Evolutionary conservation across 2,329 filamentous ascomycete genomes (phyloP).

Genomic region (Rhinocladiella mackenziei): DNA sequence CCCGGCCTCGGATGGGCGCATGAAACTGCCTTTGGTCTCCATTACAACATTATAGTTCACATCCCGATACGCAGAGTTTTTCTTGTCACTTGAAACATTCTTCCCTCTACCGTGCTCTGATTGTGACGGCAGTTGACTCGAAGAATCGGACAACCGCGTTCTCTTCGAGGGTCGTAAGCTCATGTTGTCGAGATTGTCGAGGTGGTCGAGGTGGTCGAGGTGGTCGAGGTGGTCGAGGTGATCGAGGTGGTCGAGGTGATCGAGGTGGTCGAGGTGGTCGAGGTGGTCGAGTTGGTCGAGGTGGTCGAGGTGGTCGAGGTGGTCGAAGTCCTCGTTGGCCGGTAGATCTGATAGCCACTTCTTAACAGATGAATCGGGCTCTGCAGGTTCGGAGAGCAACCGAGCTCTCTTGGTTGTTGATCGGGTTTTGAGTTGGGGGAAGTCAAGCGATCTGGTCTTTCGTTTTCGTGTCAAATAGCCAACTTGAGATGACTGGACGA

Average conservation of each 20-base stretch:
- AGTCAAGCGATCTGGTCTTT: conserved; percentile 8
- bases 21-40: conserved; percentile 19
- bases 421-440: background rate
- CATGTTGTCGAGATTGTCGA: conserved; percentile 6
- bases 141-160: conserved; percentile 8
- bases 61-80: conserved; percentile 15
- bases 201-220: too few species aligned
- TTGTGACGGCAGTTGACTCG: conserved; percentile 5
- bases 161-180: conserved; percentile 16
- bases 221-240: too few species aligned
- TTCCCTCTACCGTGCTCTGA: conserved; percentile 8
- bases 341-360: conserved; percentile 3
- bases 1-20: conserved; percentile 12
- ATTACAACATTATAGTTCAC: conserved; percentile 15
- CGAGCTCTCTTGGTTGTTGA: conserved; percentile 4
- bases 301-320: too few species aligned
- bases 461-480: conserved; percentile 5
- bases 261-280: too few species aligned
- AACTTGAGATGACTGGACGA: background rate
- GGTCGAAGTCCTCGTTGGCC: background rate
- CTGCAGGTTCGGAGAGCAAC: conserved; percentile 1
- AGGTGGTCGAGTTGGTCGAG: too few species aligned
- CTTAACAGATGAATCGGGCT: background rate
- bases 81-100: conserved; percentile 15
- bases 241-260: too few species aligned